A percentile compares a stretch with the other conserved stretches of the same genome.
Evolutionary conservation across 2,329 filamentous ascomycete genomes (phyloP).

Genomic region (Colletotrichum viniferum): DNA sequence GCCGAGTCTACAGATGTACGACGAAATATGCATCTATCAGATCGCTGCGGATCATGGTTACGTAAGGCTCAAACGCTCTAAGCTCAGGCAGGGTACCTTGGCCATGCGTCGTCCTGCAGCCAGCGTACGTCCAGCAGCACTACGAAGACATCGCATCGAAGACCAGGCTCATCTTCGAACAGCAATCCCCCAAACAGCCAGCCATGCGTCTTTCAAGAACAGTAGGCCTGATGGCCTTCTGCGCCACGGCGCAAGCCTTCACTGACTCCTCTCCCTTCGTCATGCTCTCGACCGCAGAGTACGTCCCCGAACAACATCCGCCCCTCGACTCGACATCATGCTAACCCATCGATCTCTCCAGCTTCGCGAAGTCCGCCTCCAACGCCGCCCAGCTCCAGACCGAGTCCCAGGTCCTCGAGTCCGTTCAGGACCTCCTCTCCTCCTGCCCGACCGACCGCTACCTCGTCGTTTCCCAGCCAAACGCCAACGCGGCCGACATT

Average conservation of each 20-base stretch:
- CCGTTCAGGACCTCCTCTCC: slow-evolving; percentile 58
- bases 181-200: slow-evolving; percentile 7
- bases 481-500: slow-evolving; percentile 74
- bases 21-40: neutral
- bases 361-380: slow-evolving; percentile 35
- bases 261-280: slow-evolving; percentile 89
- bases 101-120: neutral
- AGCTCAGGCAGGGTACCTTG: neutral
- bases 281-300: slow-evolving; percentile 85
- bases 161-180: neutral
- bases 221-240: slow-evolving; percentile 56
- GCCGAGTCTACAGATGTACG: neutral
- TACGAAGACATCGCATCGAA: slow-evolving; percentile 17
- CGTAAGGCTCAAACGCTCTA: neutral
- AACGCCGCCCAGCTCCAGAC: slow-evolving; percentile 53
- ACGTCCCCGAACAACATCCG: slow-evolving; percentile 39
- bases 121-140: neutral
- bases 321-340: slow-evolving; percentile 1
- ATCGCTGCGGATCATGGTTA: neutral
- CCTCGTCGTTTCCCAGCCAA: slow-evolving; percentile 78
- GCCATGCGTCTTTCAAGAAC: slow-evolving; percentile 61
- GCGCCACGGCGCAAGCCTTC: slow-evolving; percentile 72
- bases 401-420: slow-evolving; percentile 45
- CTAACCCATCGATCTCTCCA: slow-evolving; percentile 13
- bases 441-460: slow-evolving; percentile 78